Conservation (phyloP, 768 basidiomycete genomes). For the Termitomyces sp. region DNA sequence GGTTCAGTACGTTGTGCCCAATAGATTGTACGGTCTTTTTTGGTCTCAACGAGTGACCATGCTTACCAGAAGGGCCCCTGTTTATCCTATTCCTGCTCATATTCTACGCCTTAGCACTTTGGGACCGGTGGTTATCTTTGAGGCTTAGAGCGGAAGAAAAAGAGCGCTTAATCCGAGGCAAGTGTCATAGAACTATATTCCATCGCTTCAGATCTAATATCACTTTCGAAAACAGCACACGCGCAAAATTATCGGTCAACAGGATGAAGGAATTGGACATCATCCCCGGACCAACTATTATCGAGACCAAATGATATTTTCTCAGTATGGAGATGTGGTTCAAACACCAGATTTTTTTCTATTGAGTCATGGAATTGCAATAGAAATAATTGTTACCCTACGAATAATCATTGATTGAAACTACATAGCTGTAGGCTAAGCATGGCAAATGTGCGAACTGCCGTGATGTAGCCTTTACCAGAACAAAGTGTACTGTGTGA, state of each 20-base stretch:
- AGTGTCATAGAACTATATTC: not conserved
- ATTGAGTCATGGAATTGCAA: too few relatives aligned
- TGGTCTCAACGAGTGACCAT: not conserved
- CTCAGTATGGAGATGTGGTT: too few relatives aligned
- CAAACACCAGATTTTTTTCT: too few relatives aligned
- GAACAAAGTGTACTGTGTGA: too few relatives aligned
- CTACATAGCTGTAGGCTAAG: too few relatives aligned
- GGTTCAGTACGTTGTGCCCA: constrained; percentile 1
- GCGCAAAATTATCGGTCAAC: not conserved
- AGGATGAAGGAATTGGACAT: not conserved
- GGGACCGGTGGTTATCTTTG: constrained; percentile 34
- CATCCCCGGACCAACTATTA: not conserved
- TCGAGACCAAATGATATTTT: not conserved
- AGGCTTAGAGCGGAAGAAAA: constrained; percentile 21
- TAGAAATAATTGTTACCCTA: too few relatives aligned
- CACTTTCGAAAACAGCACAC: not conserved
- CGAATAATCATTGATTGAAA: too few relatives aligned
- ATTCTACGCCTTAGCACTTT: constrained; percentile 33
- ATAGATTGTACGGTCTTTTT: not conserved
- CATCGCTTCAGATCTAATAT: not conserved
- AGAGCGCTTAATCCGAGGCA: constrained; percentile 7
- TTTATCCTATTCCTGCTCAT: constrained; percentile 26
- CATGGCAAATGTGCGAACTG: too few relatives aligned
- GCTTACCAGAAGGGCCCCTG: constrained; percentile 17
- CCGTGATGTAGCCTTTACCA: too few relatives aligned